Evolutionary conservation across 345 rosid species (phyloP), one percentile per base, ranked within the genome.

Genomic region (Eucalyptus cloeziana): DNA sequence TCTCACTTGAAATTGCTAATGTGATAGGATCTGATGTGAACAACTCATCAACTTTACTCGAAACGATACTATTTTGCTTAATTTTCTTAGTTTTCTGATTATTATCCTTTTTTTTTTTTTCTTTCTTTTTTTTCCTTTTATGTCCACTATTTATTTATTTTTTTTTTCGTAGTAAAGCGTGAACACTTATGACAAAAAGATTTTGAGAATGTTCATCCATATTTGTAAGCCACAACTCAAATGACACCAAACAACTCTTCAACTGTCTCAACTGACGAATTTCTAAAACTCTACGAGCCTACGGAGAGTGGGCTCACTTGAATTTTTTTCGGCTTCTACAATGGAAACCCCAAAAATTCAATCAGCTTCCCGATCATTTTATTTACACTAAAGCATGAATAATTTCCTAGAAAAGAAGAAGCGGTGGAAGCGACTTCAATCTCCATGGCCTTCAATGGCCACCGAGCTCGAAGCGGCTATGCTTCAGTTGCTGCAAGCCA

Each of bases 1-100:
- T 69, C 13, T 69, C 7, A 10, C 12, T 7, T 33, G 2, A 1
- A 69, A 33, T 69, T 69, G 2, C 0, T 17, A 22, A 69, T 3
- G 24, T 33, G 44, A 5, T 19, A 5, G 2, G 22, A 67, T 15
- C 3, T 7, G 3, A 67, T 0, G 10, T 4, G 1, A n/a, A 67
- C 7, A 69, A 17, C 40, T 37, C 40, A 37, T 37, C 40, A 37
- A 37, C 43, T 69, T 69, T 69, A 69, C 22, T 69, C 2, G 2
- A 16, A 69, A 69, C 2, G 4, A 69, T 37, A 69, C 13, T 1
- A 0, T 33, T 69, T 31, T 69, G 24, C 80, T 33, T 33, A 69
- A 69, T 69, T 33, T 69, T 4, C 44, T 13, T 25, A 6, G 30
- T 25, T 60, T 13, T 60, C 14, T 31, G 0, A 16, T 69, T 67